Base-by-base conservation (phyloP, 1,284 basidiomycete genomes). In the Boletus semigastroideus region DNA sequence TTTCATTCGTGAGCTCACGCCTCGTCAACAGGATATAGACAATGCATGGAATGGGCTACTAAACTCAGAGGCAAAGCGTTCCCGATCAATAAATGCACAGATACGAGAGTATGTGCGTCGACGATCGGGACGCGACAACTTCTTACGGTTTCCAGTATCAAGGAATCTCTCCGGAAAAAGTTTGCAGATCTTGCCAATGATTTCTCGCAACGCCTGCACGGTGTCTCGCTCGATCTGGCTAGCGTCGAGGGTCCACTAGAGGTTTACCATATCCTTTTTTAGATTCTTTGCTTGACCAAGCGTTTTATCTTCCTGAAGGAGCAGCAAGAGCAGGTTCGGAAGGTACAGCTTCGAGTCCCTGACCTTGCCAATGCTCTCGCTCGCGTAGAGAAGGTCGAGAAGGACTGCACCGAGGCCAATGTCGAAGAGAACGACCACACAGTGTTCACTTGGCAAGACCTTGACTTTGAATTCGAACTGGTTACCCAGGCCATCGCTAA, bases 361-460 rank as follows among this genome's bases (percentile, higher is more conserved):
- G 75, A 76, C 0, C 71, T 92, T 30, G 76, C 80, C 9, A 80
- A 84, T 17, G 72, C 77, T 0, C 69, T 93, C 19, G 70, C 69
- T 9, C 69, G 72, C 9, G 84, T 91, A 11, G 76, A 75, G 2
- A 73, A 68, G 5, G 86, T 82, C 1, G 92, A 96, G 62, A 76
- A 79, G 10, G 88, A 89, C 51, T 98, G 95, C 66, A 73, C 74
- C 5, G 84, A 86, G n/a, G 95, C 94, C 17, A 98, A 95, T 60
- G 89, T 98, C 4, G 96, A 98, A 65, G 96, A 98, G 71, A 98
- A 98, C 68, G 95, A 98, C 68, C 92, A 97, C 65, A 98, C 95
- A 0, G 84, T 96, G 14, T 90, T 95, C 64, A 94, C 91, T 1
- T 83, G 82, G 58, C 91, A 94, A 66, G 96, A 98, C 69, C 78